Percentiles rank a stretch among this genome's conserved stretches.
These are phyloP conservation scores for Diaporthe vaccinii DNA, from an alignment of 2,329 filamentous ascomycete species.

Conservation along the genomic window DNA sequence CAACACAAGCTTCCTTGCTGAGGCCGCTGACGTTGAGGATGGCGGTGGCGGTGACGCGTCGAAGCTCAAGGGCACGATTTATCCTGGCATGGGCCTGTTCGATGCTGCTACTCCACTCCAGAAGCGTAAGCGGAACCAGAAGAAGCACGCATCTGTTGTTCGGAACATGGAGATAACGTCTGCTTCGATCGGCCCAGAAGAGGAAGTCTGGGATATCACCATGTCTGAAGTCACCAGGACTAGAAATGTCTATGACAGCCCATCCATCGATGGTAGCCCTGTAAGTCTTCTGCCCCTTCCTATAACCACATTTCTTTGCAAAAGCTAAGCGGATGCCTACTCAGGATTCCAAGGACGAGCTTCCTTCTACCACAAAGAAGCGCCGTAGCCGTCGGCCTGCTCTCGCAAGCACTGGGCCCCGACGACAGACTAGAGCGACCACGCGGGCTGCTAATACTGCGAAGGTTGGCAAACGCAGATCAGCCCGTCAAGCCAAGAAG, in stretches of 20 bases:
- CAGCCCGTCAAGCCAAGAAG: not conserved
- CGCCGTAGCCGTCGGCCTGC: conserved; percentile 42
- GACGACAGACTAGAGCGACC: conserved; percentile 40
- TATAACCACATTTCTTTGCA: not conserved
- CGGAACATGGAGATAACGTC: conserved; percentile 76
- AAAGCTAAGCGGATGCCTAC: not conserved
- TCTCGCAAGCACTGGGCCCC: conserved; percentile 35
- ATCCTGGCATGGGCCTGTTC: conserved; percentile 85
- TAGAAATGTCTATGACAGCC: conserved; percentile 72
- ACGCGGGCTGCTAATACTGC: conserved; percentile 18
- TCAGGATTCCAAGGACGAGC: conserved; percentile 41
- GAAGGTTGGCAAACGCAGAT: conserved; percentile 20
- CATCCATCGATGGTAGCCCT: conserved; percentile 65
- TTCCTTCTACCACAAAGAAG: conserved; percentile 50
- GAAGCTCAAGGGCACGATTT: conserved; percentile 79
- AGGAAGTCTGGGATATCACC: conserved; percentile 72
- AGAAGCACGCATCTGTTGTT: conserved; percentile 80
- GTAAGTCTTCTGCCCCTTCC: conserved; percentile 53
- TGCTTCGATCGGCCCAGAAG: conserved; percentile 71
- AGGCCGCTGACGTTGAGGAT: conserved; percentile 47
- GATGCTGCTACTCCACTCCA: conserved; percentile 82
- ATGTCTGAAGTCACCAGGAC: conserved; percentile 62
- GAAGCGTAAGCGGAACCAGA: conserved; percentile 82
- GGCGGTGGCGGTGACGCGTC: conserved; percentile 51
- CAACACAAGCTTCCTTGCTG: not conserved